Percentiles rank a stretch among this genome's conserved stretches.
phyloP scores from a whole-genome alignment of 225 moss, liverwort and hornwort species.

The Rhytidiadelphus loreus region DNA sequence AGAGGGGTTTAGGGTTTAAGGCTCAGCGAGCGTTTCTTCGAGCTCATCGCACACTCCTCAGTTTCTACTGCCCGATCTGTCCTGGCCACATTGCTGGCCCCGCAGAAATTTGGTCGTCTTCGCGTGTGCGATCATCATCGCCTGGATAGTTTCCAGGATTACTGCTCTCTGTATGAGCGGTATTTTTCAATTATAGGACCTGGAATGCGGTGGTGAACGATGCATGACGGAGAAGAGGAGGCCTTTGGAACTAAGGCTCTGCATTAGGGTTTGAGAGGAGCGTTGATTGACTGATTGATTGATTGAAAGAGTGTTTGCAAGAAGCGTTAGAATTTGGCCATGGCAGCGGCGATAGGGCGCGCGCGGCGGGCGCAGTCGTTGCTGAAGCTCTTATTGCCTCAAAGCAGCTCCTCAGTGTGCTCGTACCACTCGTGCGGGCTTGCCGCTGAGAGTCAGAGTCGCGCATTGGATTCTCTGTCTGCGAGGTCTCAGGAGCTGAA shows the following conservation, averaged over 20 bases:
- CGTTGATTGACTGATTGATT: background rate
- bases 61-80: background rate
- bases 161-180: too few relatives aligned
- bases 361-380: slow-evolving; percentile 23
- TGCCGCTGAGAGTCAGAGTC: background rate
- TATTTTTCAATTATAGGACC: background rate
- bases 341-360: slow-evolving; percentile 32
- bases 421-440: slow-evolving; percentile 7
- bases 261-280: background rate
- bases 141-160: background rate
- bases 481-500: slow-evolving; percentile 2
- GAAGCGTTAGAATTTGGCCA: background rate
- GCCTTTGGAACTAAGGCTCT: background rate
- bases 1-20: slow-evolving; percentile 9
- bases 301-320: background rate
- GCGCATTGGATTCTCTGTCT: background rate
- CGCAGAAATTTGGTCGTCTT: background rate
- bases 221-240: background rate
- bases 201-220: background rate
- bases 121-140: background rate
- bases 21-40: background rate
- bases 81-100: background rate
- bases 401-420: background rate
- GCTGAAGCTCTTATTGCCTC: slow-evolving; percentile 24
- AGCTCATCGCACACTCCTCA: background rate